These are phyloP conservation scores for Leishmania aethiopica DNA, from an alignment of 208 protist genomes.

Conservation along the genomic window DNA sequence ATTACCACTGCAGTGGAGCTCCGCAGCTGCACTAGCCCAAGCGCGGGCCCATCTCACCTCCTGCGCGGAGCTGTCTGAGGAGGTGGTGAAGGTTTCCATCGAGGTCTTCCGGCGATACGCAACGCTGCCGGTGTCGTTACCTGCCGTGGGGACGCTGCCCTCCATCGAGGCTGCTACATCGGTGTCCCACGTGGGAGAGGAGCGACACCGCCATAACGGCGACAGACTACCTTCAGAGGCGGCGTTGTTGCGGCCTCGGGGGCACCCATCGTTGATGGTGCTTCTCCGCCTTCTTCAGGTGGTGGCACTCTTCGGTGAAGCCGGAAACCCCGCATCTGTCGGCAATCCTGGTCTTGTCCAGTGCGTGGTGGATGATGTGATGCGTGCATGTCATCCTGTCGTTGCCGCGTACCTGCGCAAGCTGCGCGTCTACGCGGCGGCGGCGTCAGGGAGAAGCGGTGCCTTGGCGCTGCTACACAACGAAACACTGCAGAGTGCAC, in stretches of 20 bases:
- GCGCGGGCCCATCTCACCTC: conserved; percentile 2
- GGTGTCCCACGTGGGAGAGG: neutral
- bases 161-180: neutral
- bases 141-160: neutral
- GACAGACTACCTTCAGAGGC: neutral
- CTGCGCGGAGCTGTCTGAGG: conserved; percentile 13
- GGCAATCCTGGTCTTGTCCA: neutral
- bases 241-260: neutral
- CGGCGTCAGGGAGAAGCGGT: conserved; percentile 40
- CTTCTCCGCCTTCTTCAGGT: conserved; percentile 36
- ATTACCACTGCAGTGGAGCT: conserved; percentile 4
- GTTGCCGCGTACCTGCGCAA: conserved; percentile 19
- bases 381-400: conserved; percentile 15
- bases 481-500: conserved; percentile 11
- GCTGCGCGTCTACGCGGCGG: conserved; percentile 37
- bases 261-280: conserved; percentile 39
- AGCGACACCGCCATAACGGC: neutral
- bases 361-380: neutral
- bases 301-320: conserved; percentile 23
- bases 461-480: conserved; percentile 39
- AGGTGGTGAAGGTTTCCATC: conserved; percentile 14
- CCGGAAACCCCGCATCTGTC: neutral
- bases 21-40: neutral
- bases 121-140: conserved; percentile 23
- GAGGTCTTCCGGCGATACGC: conserved; percentile 50